phyloP scores from a whole-genome alignment of 2,329 filamentous ascomycete genomes.

The Chaetomiaceae sp. region DNA sequence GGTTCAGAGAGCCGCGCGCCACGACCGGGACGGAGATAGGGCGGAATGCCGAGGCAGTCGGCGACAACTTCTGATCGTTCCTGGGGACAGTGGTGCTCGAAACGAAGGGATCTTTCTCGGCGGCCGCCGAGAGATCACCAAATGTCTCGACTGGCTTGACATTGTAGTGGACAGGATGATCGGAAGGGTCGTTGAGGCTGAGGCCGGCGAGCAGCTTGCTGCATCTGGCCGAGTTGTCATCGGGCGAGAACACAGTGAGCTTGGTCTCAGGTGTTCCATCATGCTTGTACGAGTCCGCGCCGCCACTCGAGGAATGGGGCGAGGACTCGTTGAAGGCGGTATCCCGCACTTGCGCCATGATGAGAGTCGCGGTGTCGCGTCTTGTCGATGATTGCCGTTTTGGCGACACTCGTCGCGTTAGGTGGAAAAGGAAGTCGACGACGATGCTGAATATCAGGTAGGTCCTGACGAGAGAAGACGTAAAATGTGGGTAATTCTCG shows the following conservation, averaged over 20 bases:
- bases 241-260: slow-evolving; percentile 60
- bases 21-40: slow-evolving; percentile 39
- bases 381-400: background rate
- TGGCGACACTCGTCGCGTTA: background rate
- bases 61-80: slow-evolving; percentile 51
- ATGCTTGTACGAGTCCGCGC: slow-evolving; percentile 50
- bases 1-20: slow-evolving; percentile 23
- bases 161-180: slow-evolving; percentile 27
- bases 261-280: slow-evolving; percentile 60
- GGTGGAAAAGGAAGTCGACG: slow-evolving; percentile 2
- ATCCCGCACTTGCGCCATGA: slow-evolving; percentile 41
- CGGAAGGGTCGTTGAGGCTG: slow-evolving; percentile 28
- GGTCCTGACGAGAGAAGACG: slow-evolving; percentile 18
- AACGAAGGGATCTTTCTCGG: slow-evolving; percentile 53
- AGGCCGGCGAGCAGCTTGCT: slow-evolving; percentile 35
- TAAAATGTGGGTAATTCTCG: slow-evolving; percentile 10
- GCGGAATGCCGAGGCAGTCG: slow-evolving; percentile 59
- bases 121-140: slow-evolving; percentile 24
- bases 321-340: slow-evolving; percentile 42
- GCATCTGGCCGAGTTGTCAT: slow-evolving; percentile 47
- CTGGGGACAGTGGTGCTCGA: slow-evolving; percentile 35
- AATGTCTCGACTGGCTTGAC: slow-evolving; percentile 29
- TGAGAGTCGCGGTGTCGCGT: slow-evolving; percentile 18
- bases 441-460: background rate
- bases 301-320: slow-evolving; percentile 48